Evolutionary conservation across 306 rosid species (phyloP).

Genomic region (Ormosia emarginata): DNA sequence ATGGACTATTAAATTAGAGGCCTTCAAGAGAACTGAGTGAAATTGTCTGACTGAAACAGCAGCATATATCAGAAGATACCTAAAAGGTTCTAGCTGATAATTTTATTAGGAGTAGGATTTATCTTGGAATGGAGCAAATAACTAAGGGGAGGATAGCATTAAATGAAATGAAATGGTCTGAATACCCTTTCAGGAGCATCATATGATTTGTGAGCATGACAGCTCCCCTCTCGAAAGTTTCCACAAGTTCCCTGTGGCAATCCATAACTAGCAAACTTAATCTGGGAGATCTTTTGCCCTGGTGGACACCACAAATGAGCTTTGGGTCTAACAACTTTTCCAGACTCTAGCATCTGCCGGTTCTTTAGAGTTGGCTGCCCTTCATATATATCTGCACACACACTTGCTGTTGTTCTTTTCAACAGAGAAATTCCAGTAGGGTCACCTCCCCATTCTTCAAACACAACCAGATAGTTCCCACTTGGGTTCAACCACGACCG

Average conservation of each 20-base stretch:
- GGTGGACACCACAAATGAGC: slow-evolving; percentile 66
- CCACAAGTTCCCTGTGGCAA: slow-evolving; percentile 60
- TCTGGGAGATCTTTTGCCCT: slow-evolving; percentile 49
- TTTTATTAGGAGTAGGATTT: background rate
- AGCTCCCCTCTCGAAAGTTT: slow-evolving; percentile 44
- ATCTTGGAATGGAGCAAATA: background rate
- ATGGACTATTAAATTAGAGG: background rate
- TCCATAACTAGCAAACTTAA: slow-evolving; percentile 69
- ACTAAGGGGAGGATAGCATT: background rate
- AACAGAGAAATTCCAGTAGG: slow-evolving; percentile 68
- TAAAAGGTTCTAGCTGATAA: background rate
- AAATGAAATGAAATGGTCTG: background rate
- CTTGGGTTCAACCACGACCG: slow-evolving; percentile 73
- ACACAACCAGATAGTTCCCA: slow-evolving; percentile 70
- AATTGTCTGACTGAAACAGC: background rate
- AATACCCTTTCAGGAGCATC: slow-evolving; percentile 62
- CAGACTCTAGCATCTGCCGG: slow-evolving; percentile 30
- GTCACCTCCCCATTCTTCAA: slow-evolving; percentile 95
- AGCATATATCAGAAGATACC: background rate
- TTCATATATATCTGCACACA: slow-evolving; percentile 62
- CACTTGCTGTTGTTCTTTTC: slow-evolving; percentile 50
- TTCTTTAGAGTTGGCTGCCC: slow-evolving; percentile 51
- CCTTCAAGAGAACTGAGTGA: background rate
- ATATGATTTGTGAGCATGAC: slow-evolving; percentile 65
- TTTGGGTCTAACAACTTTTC: slow-evolving; percentile 35